Percentiles rank a stretch among this genome's conserved stretches.
These are phyloP conservation scores for Eurotiales sp. DNA, from an alignment of 2,329 filamentous ascomycete genomes.

Conservation along the genomic window DNA sequence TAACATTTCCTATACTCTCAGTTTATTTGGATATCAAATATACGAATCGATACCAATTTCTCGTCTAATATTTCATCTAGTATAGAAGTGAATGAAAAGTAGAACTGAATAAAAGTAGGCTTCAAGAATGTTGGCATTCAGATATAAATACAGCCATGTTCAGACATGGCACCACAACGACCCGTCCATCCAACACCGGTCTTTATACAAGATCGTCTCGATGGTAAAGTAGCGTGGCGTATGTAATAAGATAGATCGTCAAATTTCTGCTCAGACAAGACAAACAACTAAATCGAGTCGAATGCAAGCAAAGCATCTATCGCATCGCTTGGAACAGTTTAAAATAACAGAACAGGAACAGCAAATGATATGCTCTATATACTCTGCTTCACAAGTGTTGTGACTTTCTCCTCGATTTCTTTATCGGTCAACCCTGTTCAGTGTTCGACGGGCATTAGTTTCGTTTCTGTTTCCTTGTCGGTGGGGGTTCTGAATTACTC, in stretches of 20 bases:
- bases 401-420: conserved; percentile 66
- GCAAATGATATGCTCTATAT: too few relatives aligned
- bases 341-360: too few relatives aligned
- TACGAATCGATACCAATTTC: background rate
- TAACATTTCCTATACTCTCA: background rate
- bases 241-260: too few relatives aligned
- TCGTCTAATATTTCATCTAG: too few relatives aligned
- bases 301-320: background rate
- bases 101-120: too few relatives aligned
- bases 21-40: background rate
- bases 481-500: too few relatives aligned
- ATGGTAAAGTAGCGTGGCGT: too few relatives aligned
- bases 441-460: too few relatives aligned
- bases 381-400: conserved; percentile 56
- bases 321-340: background rate
- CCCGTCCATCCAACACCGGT: background rate
- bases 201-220: too few relatives aligned
- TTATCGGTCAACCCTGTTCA: conserved; percentile 61
- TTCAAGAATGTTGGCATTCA: background rate
- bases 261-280: too few relatives aligned
- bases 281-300: background rate
- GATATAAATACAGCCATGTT: conserved; percentile 5
- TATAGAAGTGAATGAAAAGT: too few relatives aligned
- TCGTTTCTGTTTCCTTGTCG: too few relatives aligned
- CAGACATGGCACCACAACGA: background rate